Percentiles rank a stretch among this genome's conserved stretches.
Evolutionary conservation across 2,329 filamentous ascomycete species (phyloP).

Genomic region (Pseudogymnoascus sp.): DNA sequence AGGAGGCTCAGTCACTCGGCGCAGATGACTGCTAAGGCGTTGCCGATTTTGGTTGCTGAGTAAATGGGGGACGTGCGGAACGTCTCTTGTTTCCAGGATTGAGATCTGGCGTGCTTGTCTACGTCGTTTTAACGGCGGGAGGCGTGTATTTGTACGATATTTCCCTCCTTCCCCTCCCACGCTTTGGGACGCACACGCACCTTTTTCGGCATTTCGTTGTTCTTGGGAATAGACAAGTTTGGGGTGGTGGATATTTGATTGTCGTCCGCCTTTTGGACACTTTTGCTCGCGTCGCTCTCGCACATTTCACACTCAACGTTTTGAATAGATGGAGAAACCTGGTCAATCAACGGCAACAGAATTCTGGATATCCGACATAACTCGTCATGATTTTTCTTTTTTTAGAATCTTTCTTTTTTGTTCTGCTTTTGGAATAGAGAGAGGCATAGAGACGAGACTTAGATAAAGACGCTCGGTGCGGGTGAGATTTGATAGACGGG

Average conservation of each 20-base stretch:
- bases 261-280: not conserved
- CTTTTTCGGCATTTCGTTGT: not conserved
- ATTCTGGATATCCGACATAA: not conserved
- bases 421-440: not conserved
- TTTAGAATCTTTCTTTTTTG: not conserved
- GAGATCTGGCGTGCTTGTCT: not conserved
- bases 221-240: not conserved
- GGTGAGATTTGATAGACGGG: not conserved
- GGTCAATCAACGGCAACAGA: not conserved
- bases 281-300: not conserved
- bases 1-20: not conserved
- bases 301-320: not conserved
- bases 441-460: not conserved
- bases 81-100: not conserved
- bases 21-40: constrained; percentile 6
- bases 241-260: not conserved
- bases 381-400: not conserved
- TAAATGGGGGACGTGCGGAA: not conserved
- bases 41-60: not conserved
- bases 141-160: not conserved
- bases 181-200: not conserved
- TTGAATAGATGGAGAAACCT: no score
- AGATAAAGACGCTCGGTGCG: not conserved
- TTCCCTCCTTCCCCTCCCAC: not conserved
- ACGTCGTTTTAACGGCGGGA: not conserved